Evolutionary conservation across 2,329 filamentous ascomycete species (phyloP), one percentile per base, ranked within the genome.

Genomic region (Exophiala sp.): DNA sequence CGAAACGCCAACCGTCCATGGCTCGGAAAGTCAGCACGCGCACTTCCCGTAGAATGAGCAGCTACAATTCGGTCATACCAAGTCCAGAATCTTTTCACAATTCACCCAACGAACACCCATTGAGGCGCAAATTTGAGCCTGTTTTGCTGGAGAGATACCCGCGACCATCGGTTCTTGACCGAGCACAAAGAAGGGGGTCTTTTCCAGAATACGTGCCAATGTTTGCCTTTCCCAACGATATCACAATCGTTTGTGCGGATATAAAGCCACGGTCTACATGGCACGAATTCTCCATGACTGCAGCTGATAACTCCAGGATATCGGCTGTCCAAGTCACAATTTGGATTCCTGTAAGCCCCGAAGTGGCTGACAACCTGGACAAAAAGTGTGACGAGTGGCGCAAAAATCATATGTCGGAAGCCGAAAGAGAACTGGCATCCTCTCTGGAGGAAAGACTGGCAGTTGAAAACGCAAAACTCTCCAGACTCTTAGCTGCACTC

Each of bases 271-370:
- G 91, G 58, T 92, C 94, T n/a, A 96, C 91, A 20, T 99, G 94
- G 94, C 94, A 99, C 72, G 94, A 94, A 45, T 99, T 99, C 68
- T 91, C 90, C 58, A 97, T 99, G 94, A 99, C 94, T 2, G 88
- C 87, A 18, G 88, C 89, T 52, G 91, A 97, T 68, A 92, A 90
- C 65, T 88, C 89, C 51, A 95, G 94, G 69, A 78, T 97, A 16
- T 92, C 97, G 67, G 92, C 91, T 33, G 89, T 97, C 54, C 91
- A 88, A 58, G 81, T 96, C 51, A 95, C 91, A 50, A 82, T 97
- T 39, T 99, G 94, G 94, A 89, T 91, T 50, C 91, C 94, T 0
- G 73, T 99, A 50, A 89, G 89, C 58, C 78, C 85, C 9, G 84
- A 87, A 54, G 86, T 92, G 5, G 91, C 94, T 1, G 89, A 91